These are phyloP conservation scores for Rubus parviflorus DNA, from an alignment of 306 rosid genomes.

Conservation along the genomic window DNA sequence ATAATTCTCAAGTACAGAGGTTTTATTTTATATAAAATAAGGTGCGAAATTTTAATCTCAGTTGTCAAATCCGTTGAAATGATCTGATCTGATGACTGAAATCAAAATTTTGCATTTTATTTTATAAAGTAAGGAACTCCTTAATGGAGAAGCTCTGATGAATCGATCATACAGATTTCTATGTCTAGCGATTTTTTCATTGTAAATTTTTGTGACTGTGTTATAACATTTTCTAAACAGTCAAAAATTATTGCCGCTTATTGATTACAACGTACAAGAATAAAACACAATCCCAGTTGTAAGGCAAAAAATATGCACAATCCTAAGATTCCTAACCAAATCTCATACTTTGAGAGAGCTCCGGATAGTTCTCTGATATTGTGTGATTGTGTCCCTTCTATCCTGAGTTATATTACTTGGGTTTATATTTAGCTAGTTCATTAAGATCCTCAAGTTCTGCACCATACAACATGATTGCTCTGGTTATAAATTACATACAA, in stretches of 20 bases:
- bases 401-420: background rate
- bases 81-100: no score
- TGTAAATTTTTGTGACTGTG: no score
- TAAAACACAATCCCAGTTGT: background rate
- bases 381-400: background rate
- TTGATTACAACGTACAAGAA: background rate
- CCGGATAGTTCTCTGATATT: background rate
- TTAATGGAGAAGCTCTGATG: no score
- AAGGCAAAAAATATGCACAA: background rate
- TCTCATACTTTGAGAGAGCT: background rate
- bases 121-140: no score
- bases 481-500: background rate
- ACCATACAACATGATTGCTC: background rate
- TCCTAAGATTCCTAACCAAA: background rate
- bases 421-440: background rate
- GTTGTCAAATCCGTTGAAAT: no score
- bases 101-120: no score
- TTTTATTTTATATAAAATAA: no score
- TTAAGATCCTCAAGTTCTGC: background rate
- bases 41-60: no score
- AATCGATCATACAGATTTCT: no score
- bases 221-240: background rate
- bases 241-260: background rate
- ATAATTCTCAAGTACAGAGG: no score
- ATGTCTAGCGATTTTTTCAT: no score